Evolutionary conservation across 2,329 filamentous ascomycete genomes (phyloP).

Genomic region (Cladosporium sphaerospermum): DNA sequence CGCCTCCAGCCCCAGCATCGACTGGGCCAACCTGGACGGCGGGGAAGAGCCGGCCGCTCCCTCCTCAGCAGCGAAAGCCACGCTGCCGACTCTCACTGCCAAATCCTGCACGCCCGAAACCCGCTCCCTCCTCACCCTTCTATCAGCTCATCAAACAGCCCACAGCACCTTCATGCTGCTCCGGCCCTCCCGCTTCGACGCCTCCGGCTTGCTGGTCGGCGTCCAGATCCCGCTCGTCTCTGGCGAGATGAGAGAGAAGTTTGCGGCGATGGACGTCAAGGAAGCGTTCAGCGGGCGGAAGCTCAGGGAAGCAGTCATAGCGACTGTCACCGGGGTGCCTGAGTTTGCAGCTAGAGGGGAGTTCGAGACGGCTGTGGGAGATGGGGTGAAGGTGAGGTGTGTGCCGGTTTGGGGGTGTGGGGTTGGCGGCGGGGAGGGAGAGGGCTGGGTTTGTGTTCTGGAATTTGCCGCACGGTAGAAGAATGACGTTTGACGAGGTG

Average conservation of each 20-base stretch:
- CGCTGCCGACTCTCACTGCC: slow-evolving; percentile 12
- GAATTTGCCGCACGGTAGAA: neutral
- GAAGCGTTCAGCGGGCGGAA: neutral
- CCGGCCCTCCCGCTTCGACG: slow-evolving; percentile 17
- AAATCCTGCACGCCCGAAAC: slow-evolving; percentile 20
- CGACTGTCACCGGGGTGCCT: neutral
- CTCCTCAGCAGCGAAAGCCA: slow-evolving; percentile 15
- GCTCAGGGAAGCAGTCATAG: slow-evolving; percentile 4
- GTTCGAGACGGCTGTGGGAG: neutral
- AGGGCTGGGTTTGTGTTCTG: slow-evolving; percentile 7
- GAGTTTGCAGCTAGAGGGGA: neutral
- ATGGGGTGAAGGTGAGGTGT: neutral
- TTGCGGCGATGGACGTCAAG: neutral
- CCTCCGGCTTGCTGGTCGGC: neutral
- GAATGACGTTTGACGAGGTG: neutral
- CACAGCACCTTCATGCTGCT: slow-evolving; percentile 25
- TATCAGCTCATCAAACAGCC: slow-evolving; percentile 20
- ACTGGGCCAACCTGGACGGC: slow-evolving; percentile 16
- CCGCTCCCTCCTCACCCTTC: slow-evolving; percentile 19
- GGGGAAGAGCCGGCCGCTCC: slow-evolving; percentile 8
- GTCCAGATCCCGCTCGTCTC: slow-evolving; percentile 1
- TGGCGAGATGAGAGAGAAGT: neutral
- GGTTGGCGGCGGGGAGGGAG: neutral
- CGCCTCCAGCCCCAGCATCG: too few relatives aligned
- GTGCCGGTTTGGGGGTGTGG: neutral